These are phyloP conservation scores for Tolypocladium album DNA, from an alignment of 2,329 filamentous ascomycete genomes.

Conservation along the genomic window DNA sequence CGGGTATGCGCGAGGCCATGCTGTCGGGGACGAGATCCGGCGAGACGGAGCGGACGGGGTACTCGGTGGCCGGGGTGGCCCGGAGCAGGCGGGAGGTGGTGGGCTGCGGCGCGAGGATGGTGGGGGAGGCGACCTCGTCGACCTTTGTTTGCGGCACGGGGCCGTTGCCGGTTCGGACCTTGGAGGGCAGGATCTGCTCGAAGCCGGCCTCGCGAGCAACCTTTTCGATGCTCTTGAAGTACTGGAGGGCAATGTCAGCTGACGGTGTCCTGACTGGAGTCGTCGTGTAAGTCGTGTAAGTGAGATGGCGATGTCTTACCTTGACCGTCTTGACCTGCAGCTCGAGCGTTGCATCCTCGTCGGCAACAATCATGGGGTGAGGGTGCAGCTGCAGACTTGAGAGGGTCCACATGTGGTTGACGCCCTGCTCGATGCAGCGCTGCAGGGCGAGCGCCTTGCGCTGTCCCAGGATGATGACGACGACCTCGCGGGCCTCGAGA, in stretches of 20 bases:
- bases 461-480: conserved; percentile 71
- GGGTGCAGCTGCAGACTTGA: conserved; percentile 72
- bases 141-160: conserved; percentile 27
- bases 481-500: conserved; percentile 69
- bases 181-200: conserved; percentile 46
- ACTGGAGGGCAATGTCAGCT: conserved; percentile 24
- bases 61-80: conserved; percentile 44
- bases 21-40: conserved; percentile 52
- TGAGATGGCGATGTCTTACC: conserved; percentile 20
- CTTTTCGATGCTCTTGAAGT: conserved; percentile 63
- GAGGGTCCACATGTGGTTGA: conserved; percentile 88
- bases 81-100: conserved; percentile 43
- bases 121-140: conserved; percentile 30
- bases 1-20: conserved; percentile 47
- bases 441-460: conserved; percentile 74
- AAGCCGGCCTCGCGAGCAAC: conserved; percentile 46
- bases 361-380: conserved; percentile 72
- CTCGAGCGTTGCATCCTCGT: conserved; percentile 68
- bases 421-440: conserved; percentile 68
- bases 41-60: conserved; percentile 42
- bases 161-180: conserved; percentile 41
- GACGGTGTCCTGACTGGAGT: not conserved
- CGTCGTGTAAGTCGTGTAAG: conserved; percentile 1
- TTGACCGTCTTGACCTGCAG: conserved; percentile 65
- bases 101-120: conserved; percentile 42